These are phyloP conservation scores for Prinsepia uniflora DNA, from an alignment of 306 rosid genomes.

Conservation along the genomic window DNA sequence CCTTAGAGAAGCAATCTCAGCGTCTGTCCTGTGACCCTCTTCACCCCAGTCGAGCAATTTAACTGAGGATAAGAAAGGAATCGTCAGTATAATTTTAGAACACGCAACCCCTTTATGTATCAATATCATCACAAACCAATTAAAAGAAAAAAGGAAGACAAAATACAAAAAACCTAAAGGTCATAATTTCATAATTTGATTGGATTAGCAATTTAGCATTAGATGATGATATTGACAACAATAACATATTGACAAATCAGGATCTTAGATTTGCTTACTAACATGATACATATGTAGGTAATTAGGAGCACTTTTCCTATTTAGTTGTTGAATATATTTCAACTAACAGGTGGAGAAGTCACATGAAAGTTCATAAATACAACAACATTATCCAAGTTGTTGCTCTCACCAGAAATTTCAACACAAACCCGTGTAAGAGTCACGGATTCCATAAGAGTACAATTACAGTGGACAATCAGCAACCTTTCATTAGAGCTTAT, in stretches of 20 bases:
- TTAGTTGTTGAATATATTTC: conserved; percentile 20
- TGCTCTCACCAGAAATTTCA: conserved; percentile 41
- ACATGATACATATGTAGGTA: background rate
- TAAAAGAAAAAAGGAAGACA: background rate
- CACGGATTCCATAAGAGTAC: conserved; percentile 42
- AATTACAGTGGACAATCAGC: conserved; percentile 34
- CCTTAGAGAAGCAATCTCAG: conserved; percentile 83
- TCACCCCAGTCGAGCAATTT: conserved; percentile 98
- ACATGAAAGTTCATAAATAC: conserved; percentile 38
- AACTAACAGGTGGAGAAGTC: conserved; percentile 41
- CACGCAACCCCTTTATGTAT: background rate
- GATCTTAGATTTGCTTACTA: conserved; percentile 11
- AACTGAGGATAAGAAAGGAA: conserved; percentile 45
- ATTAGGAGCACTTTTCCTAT: conserved; percentile 9
- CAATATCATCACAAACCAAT: background rate
- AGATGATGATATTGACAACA: background rate
- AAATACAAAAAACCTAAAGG: conserved; percentile 1
- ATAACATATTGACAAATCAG: conserved; percentile 4
- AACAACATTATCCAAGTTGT: conserved; percentile 39
- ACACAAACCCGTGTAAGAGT: conserved; percentile 46
- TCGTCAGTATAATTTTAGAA: conserved; percentile 18
- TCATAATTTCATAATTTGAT: conserved; percentile 2
- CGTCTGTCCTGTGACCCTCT: conserved; percentile 94
- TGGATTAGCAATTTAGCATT: background rate
- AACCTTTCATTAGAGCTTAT: conserved; percentile 35